A percentile compares a stretch with the other conserved stretches of the same genome.
Conservation (phyloP, 306 rosid species). For the Castanopsis chinensis region DNA sequence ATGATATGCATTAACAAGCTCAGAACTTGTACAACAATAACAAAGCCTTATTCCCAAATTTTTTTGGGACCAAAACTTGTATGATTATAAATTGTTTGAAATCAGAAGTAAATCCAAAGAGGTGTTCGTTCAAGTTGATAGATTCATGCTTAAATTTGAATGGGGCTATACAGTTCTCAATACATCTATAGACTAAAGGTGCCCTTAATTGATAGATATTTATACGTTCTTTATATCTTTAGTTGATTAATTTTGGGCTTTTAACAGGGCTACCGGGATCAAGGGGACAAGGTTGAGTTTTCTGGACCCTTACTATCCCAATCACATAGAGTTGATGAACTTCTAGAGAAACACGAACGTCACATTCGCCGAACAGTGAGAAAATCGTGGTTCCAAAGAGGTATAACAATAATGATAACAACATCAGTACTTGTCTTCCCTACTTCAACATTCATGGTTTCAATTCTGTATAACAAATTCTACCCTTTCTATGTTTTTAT, state of each 20-base stretch:
- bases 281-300: constrained; percentile 82
- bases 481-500: too few relatives aligned
- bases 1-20: background rate
- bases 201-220: background rate
- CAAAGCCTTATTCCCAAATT: background rate
- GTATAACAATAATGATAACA: constrained; percentile 27
- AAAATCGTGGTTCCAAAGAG: constrained; percentile 93
- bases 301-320: constrained; percentile 93
- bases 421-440: background rate
- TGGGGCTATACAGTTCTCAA: background rate
- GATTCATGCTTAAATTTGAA: background rate
- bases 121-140: background rate
- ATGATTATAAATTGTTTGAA: background rate
- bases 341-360: constrained; percentile 85
- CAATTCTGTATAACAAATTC: background rate
- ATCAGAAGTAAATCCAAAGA: background rate
- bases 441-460: background rate
- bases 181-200: background rate
- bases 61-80: background rate
- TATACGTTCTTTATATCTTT: background rate
- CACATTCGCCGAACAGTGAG: constrained; percentile 70
- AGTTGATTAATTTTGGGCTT: constrained; percentile 12
- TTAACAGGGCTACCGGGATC: constrained; percentile 71
- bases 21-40: background rate
- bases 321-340: constrained; percentile 84